A percentile compares a stretch with the other conserved stretches of the same genome.
These are phyloP conservation scores for Prunus yedoensis DNA, from an alignment of 331 rosid species.

Conservation along the genomic window DNA sequence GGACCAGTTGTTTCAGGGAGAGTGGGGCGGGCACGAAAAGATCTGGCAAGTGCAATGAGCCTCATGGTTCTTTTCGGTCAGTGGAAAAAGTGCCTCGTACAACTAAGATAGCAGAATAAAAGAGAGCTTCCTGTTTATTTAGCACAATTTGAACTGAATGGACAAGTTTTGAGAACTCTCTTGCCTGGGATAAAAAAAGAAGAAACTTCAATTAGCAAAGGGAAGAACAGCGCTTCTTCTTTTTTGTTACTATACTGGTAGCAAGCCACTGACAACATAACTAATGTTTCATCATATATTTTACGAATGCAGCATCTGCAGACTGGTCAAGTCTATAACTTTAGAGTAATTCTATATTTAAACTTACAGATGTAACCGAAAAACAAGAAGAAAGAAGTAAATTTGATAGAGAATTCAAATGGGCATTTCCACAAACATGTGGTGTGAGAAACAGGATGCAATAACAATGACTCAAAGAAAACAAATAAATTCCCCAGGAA, in stretches of 20 bases:
- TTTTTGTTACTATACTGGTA: too few relatives aligned
- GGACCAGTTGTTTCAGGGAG: conserved; percentile 23
- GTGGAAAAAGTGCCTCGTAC: conserved; percentile 15
- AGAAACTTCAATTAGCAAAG: conserved; percentile 4
- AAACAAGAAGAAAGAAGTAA: background rate
- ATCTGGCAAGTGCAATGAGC: conserved; percentile 18
- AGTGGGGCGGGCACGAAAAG: conserved; percentile 1
- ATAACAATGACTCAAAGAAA: background rate
- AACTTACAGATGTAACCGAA: background rate
- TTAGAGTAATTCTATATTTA: background rate
- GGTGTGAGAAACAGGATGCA: background rate
- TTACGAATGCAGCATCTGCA: background rate
- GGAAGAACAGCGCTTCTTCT: background rate
- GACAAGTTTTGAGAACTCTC: background rate
- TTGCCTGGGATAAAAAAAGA: background rate
- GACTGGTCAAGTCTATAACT: background rate
- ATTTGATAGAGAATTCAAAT: background rate
- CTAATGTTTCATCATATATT: too few relatives aligned
- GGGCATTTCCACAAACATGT: conserved; percentile 19
- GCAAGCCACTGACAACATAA: too few relatives aligned
- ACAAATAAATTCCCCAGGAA: background rate
- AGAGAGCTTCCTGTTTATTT: background rate
- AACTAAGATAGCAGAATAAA: background rate
- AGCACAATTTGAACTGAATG: background rate
- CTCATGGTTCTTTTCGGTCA: conserved; percentile 24